These are phyloP conservation scores for Amaranthus cruentus DNA, from an alignment of 148 eudicot species.

Conservation along the genomic window DNA sequence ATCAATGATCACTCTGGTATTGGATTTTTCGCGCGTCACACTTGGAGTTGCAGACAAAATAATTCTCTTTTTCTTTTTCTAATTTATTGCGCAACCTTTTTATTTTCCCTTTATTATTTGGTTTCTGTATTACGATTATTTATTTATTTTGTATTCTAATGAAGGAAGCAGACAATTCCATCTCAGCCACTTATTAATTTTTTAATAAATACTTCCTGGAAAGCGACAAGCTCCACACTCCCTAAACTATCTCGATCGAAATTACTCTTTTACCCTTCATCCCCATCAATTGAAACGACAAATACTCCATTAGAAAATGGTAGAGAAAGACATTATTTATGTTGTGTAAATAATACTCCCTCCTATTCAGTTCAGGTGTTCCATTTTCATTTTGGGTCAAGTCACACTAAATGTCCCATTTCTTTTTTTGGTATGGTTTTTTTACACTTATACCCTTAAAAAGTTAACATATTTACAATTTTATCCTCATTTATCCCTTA, in stretches of 20 bases:
- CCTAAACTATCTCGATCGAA: not conserved
- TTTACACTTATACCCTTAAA: no score
- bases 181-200: conserved; percentile 19
- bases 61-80: not conserved
- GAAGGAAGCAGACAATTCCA: conserved; percentile 6
- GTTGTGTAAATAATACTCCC: no score
- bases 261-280: conserved; percentile 1
- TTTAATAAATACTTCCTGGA: conserved; percentile 13
- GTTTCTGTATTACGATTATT: not conserved
- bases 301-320: not conserved
- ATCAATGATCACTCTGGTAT: not conserved
- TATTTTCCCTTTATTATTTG: not conserved
- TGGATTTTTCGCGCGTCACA: conserved; percentile 27
- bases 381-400: no score
- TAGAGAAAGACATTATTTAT: no score
- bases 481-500: no score
- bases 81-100: not conserved
- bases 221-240: conserved; percentile 7
- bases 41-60: not conserved
- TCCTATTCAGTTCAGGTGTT: no score
- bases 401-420: no score
- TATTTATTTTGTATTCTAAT: conserved; percentile 10
- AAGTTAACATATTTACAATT: no score
- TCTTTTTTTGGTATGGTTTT: no score
- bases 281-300: not conserved